Conservation (phyloP, 2,329 filamentous ascomycete genomes). For the Achaetomium macrosporum region DNA sequence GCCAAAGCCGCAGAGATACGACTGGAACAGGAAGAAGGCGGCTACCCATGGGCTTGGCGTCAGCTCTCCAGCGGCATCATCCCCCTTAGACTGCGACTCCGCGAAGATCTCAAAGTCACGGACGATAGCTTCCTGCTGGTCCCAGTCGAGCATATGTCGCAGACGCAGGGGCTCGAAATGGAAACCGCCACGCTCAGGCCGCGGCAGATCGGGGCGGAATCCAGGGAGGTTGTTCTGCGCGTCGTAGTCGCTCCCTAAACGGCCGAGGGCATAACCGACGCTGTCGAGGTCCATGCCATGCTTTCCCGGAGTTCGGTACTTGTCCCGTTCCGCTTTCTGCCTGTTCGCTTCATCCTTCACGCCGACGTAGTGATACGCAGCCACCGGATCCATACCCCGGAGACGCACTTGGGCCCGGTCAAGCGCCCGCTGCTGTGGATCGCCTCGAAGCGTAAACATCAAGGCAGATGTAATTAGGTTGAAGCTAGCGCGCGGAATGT, state of each 20-base stretch:
- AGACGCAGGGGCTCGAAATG: slow-evolving; percentile 11
- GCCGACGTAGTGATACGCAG: slow-evolving; percentile 3
- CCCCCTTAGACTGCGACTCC: neutral
- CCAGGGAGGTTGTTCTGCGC: slow-evolving; percentile 18
- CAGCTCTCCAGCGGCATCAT: neutral
- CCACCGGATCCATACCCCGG: slow-evolving; percentile 12
- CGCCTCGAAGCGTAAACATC: slow-evolving; percentile 13
- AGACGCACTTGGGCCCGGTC: slow-evolving; percentile 16
- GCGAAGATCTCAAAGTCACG: slow-evolving; percentile 9
- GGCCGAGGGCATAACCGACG: slow-evolving; percentile 9
- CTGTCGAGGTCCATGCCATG: slow-evolving; percentile 12
- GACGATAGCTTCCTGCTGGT: slow-evolving; percentile 11
- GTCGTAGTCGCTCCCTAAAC: slow-evolving; percentile 15
- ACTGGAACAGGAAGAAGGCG: slow-evolving; percentile 15
- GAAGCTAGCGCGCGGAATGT: slow-evolving; percentile 6
- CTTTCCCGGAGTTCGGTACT: neutral
- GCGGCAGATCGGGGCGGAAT: slow-evolving; percentile 13
- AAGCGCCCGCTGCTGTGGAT: slow-evolving; percentile 13
- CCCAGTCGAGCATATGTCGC: slow-evolving; percentile 8
- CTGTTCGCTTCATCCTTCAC: slow-evolving; percentile 15
- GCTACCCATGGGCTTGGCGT: slow-evolving; percentile 5
- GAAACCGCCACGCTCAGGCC: slow-evolving; percentile 7
- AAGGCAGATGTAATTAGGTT: slow-evolving; percentile 9
- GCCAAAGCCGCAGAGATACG: slow-evolving; percentile 15
- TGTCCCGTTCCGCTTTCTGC: neutral